Evolutionary conservation across 2,329 filamentous ascomycete genomes (phyloP), one percentile per base, ranked within the genome.

Genomic region (Botrytis tulipae): DNA sequence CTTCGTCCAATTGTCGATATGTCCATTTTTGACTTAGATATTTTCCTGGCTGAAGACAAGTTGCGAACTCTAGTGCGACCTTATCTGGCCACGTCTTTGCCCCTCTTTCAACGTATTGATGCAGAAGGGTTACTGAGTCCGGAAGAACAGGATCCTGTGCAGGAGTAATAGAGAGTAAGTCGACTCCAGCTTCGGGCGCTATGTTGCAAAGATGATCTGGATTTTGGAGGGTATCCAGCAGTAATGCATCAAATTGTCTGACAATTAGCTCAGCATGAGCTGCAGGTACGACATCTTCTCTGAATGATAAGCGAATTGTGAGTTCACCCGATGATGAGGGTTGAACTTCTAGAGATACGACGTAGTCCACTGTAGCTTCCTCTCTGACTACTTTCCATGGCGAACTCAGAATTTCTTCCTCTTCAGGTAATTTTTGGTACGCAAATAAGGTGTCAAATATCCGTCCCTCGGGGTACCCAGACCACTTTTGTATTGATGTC

Each of bases 381-480:
- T 97, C 94, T 25, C 89, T 84, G 1, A 88, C 75, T 0, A 92
- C 76, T 10, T 84, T 83, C 91, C 93, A 97, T 0, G 85, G 83
- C 5, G 79, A 61, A 7, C 46, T 51, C 51, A 61, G 61, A 1
- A 80, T 73, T 25, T 77, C 70, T 2, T 77, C 74, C 66, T 51
- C 74, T 72, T 51, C 76, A 29, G 70, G 82, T 76, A 73, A 85
- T 76, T 92, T 93, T 79, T 97, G 95, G 79, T 94, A 95, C 0
- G 93, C 92, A 74, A 98, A 89, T 1, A 98, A 85, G 0, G 94
- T 95, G 79, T 98, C 94, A 77, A 98, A 97, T 0, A 96, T 84
- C 0, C 87, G 84, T 10, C 88, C 86, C 37, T 91, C 88, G 0
- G 90, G 84, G 73, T 88, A 86, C 0, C 90, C 90, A 29, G 93